These are phyloP conservation scores for Gossypioides kirkii DNA, from an alignment of 345 rosid genomes.

Conservation along the genomic window DNA sequence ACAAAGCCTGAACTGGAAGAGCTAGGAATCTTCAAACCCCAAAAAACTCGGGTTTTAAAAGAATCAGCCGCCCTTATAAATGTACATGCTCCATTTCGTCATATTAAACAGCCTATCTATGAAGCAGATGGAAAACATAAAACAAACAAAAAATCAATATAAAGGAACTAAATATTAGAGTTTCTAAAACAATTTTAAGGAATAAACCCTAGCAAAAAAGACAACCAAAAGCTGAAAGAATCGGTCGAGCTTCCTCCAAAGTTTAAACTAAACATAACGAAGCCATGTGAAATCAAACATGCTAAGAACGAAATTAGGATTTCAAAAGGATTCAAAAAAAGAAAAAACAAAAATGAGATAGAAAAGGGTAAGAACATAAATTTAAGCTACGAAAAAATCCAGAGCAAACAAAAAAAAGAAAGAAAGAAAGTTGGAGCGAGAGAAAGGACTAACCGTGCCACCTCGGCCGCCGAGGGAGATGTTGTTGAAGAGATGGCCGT, in stretches of 20 bases:
- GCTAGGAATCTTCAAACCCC: background rate
- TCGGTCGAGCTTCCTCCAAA: background rate
- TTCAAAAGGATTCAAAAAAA: background rate
- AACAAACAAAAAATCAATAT: background rate
- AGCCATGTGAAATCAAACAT: background rate
- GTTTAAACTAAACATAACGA: background rate
- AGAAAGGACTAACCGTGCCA: background rate
- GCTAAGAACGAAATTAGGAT: background rate
- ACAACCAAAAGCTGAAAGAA: background rate
- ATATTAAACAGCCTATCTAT: background rate
- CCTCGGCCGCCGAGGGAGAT: slow-evolving; percentile 13
- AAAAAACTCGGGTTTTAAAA: background rate
- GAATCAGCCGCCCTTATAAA: background rate
- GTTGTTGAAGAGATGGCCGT: slow-evolving; percentile 12
- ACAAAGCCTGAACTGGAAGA: background rate
- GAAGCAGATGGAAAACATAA: background rate
- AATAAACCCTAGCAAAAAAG: background rate
- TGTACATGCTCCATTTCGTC: background rate
- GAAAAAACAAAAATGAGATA: background rate
- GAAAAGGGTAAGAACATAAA: background rate
- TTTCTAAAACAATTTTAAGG: background rate
- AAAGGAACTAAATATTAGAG: background rate
- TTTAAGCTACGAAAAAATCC: background rate
- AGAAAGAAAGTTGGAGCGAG: background rate
- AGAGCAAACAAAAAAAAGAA: background rate